Conservation (phyloP, 1,284 basidiomycete species). For the Megacollybia platyphylla region DNA sequence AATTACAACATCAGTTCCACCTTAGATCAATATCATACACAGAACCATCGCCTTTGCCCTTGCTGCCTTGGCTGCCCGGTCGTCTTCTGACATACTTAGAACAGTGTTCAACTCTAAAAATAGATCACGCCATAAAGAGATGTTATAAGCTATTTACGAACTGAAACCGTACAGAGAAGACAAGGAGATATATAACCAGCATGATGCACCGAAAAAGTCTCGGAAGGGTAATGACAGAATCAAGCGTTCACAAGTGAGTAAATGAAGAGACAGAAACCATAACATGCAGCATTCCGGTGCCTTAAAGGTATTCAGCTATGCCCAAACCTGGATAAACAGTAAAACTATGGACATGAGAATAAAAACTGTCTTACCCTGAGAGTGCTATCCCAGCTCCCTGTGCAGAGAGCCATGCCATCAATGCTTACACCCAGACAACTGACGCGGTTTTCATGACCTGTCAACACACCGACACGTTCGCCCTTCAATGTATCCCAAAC, state of each 20-base stretch:
- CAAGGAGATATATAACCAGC: conserved; percentile 13
- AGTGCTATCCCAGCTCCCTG: conserved; percentile 95
- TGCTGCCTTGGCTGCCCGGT: conserved; percentile 67
- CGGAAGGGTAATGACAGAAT: conserved; percentile 45
- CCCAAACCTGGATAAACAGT: conserved; percentile 36
- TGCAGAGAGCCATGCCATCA: conserved; percentile 97
- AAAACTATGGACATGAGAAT: conserved; percentile 6
- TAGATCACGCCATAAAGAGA: neutral
- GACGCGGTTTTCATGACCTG: conserved; percentile 96
- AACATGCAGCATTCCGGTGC: conserved; percentile 12
- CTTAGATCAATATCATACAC: conserved; percentile 4
- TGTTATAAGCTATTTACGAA: conserved; percentile 13
- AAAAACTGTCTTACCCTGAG: conserved; percentile 61
- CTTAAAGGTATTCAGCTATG: conserved; percentile 17
- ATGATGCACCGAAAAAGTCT: conserved; percentile 4
- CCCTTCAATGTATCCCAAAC: conserved; percentile 99
- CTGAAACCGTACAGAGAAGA: conserved; percentile 9
- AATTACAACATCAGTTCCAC: conserved; percentile 7
- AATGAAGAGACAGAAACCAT: conserved; percentile 19
- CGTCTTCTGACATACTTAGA: conserved; percentile 45
- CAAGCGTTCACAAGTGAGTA: conserved; percentile 36
- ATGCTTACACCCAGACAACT: conserved; percentile 92
- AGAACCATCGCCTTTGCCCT: conserved; percentile 67
- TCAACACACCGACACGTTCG: conserved; percentile 92
- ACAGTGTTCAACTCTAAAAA: neutral